Base-by-base conservation (phyloP, 2,329 filamentous ascomycete genomes). In the Xylariaceae sp. region DNA sequence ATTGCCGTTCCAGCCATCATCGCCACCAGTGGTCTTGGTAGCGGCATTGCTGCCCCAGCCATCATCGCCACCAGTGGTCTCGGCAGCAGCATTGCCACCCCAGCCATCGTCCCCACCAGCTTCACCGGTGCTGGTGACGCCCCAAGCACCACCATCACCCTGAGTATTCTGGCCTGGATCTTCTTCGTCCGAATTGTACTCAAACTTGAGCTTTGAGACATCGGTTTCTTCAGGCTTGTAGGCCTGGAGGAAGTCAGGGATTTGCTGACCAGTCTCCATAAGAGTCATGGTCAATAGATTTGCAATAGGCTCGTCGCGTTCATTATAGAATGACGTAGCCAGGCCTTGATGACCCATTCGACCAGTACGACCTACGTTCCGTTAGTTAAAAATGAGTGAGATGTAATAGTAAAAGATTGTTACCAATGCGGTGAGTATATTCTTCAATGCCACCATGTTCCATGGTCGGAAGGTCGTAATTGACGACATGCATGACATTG, bases 361-460 rank as follows among this genome's bases (percentile, higher is more conserved):
- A 51, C 89, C 94, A 62, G 94, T 99, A 56, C 94, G 92, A 58
- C 94, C 87, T 90, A 56, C 48, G 1, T 37, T 13, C 9, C 29
- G 37, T 61, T 53, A 61, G 49, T 55, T 39, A 16, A 36, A 45
- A 34, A 60, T 56, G 30, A 9, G 53, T 21, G 2, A 13, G 22
- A 15, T 10, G 39, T 7, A 29, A n/a, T 16, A 30, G n/a, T 18
- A 19, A 26, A 29, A 10, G n/a, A 3, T 34, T 66, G 78, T 72
- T 82, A 89, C 88, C 94, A 67, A 97, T 97, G 12, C 94, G 89
- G 67, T 99, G 94, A 22, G 88, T 85, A 64, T 97, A 99, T 69
- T 97, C 94, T 46, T 89, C 85, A 52, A 96, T 95, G 2, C 92
- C 92, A n/a, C 90, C 91, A 62, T 92, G 80, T 0, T 83, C 76